Conservation (phyloP, 306 rosid genomes). For the Pyrus bretschneideri region DNA sequence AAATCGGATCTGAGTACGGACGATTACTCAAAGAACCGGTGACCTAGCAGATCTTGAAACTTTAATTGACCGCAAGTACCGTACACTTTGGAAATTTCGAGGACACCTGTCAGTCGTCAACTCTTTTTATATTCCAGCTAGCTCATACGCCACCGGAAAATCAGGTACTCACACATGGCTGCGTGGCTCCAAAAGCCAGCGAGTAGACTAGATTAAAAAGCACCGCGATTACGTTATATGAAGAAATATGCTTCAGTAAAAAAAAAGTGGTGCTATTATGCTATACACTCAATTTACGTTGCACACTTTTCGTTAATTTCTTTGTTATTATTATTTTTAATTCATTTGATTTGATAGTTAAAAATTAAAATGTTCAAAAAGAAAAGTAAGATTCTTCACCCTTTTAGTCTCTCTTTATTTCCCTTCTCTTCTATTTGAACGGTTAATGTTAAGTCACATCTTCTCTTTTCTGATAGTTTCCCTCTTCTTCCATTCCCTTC, state of each 20-base stretch:
- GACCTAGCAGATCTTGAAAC: background rate
- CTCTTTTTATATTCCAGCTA: background rate
- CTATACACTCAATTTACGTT: too few relatives aligned
- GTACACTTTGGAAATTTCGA: slow-evolving; percentile 10
- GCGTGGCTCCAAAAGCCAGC: slow-evolving; percentile 11
- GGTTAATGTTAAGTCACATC: fast-evolving
- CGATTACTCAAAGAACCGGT: slow-evolving; percentile 26
- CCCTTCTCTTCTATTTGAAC: fast-evolving
- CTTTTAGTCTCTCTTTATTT: too few relatives aligned
- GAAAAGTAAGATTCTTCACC: too few relatives aligned
- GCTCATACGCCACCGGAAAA: slow-evolving; percentile 18
- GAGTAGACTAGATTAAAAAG: background rate
- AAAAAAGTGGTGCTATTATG: background rate
- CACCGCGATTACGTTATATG: background rate
- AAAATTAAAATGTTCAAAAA: too few relatives aligned
- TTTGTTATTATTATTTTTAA: too few relatives aligned
- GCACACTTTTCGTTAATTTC: too few relatives aligned
- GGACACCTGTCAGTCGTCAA: slow-evolving; percentile 35
- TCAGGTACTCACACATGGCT: slow-evolving; percentile 33
- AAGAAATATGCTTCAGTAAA: background rate
- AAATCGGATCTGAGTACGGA: slow-evolving; percentile 6
- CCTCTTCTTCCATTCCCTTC: fast-evolving
- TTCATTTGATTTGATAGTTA: too few relatives aligned
- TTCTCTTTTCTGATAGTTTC: too few relatives aligned
- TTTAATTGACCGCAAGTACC: slow-evolving; percentile 8